Evolutionary conservation across 1,284 basidiomycete genomes (phyloP).

Genomic region (Ustilago hordei): DNA sequence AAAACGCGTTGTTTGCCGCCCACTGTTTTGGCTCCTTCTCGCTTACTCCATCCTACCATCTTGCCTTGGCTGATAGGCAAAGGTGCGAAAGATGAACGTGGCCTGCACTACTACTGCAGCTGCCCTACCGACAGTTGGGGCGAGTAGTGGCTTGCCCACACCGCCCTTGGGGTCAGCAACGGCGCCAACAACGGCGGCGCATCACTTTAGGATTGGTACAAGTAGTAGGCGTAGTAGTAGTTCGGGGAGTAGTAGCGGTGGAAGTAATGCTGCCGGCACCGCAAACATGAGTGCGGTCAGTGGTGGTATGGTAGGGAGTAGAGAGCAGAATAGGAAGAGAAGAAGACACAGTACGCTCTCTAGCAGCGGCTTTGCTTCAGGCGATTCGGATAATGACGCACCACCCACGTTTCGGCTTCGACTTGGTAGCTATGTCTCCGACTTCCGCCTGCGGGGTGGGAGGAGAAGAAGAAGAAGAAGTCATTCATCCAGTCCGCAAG

Average conservation of each 20-base stretch:
- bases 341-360: slow-evolving; percentile 32
- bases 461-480: slow-evolving; percentile 23
- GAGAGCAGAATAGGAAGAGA: slow-evolving; percentile 13
- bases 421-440: slow-evolving; percentile 31
- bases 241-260: slow-evolving; percentile 16
- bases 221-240: slow-evolving; percentile 19
- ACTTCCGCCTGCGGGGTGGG: slow-evolving; percentile 10
- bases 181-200: slow-evolving; percentile 7
- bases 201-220: slow-evolving; percentile 16
- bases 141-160: neutral
- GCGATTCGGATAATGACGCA: slow-evolving; percentile 38
- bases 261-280: slow-evolving; percentile 5
- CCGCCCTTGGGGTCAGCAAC: neutral
- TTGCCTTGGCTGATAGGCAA: neutral
- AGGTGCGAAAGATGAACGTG: neutral
- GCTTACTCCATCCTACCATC: neutral
- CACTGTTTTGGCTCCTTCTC: neutral
- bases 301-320: neutral
- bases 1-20: neutral
- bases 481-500: slow-evolving; percentile 8
- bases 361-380: slow-evolving; percentile 24
- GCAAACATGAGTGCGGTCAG: neutral
- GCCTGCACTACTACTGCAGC: slow-evolving; percentile 1
- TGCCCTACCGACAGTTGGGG: neutral
- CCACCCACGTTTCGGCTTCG: slow-evolving; percentile 28